Percentiles rank a stretch among this genome's conserved stretches.
Evolutionary conservation across 108 stramenopile genomes (phyloP).

Genomic region (Pseudonitzschia multiseries): DNA sequence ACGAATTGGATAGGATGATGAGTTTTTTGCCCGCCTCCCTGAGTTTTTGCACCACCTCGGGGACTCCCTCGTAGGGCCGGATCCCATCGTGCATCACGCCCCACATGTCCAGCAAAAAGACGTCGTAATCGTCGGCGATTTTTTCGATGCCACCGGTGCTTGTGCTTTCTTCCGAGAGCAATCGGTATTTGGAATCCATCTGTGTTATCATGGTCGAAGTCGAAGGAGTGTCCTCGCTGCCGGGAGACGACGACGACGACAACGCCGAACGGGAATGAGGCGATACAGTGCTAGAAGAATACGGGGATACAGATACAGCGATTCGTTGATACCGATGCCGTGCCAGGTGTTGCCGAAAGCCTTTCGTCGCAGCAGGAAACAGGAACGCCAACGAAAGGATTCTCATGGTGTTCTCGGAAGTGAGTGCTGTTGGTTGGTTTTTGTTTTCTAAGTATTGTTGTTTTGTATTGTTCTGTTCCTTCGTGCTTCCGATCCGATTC

Average conservation of each 20-base stretch:
- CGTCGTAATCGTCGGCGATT: conserved; percentile 67
- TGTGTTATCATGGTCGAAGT: too few species aligned
- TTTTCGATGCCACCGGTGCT: conserved; percentile 23
- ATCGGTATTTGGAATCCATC: not conserved
- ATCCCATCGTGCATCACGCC: conserved; percentile 91
- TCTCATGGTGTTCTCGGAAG: not conserved
- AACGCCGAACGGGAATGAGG: not conserved
- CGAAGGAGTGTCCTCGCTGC: too few species aligned
- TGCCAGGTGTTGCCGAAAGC: not conserved
- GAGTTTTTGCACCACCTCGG: conserved; percentile 66
- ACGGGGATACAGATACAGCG: not conserved
- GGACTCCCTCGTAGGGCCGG: conserved; percentile 75
- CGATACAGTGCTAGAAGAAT: not conserved
- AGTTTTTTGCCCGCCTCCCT: conserved; percentile 58
- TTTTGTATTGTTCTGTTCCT: too few species aligned
- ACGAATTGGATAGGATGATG: conserved; percentile 86
- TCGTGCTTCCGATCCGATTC: too few species aligned
- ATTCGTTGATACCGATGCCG: not conserved
- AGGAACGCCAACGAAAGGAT: not conserved
- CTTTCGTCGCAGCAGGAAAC: not conserved
- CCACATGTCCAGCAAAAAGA: conserved; percentile 91
- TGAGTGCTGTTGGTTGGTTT: not conserved
- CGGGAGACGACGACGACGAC: too few species aligned
- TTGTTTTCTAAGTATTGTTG: too few species aligned
- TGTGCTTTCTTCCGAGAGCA: not conserved